Evolutionary conservation across 2,329 filamentous ascomycete species (phyloP).

Genomic region (Neopestalotiopsis clavispora): DNA sequence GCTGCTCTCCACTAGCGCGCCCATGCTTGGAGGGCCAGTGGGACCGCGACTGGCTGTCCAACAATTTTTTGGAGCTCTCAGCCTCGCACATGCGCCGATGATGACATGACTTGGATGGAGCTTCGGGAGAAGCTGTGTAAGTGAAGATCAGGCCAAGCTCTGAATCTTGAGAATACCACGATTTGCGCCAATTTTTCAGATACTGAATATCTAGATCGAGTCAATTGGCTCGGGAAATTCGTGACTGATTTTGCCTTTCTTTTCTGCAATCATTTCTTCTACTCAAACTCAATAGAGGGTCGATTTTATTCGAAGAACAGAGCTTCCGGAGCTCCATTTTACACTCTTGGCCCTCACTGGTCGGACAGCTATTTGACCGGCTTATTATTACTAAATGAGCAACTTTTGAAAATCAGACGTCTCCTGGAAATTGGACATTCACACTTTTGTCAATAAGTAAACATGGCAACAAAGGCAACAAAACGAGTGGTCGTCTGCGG

Average conservation of each 20-base stretch:
- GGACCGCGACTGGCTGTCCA: not conserved
- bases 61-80: constrained; percentile 17
- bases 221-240: not conserved
- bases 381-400: not conserved
- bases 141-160: not conserved
- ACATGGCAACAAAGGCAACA: constrained; percentile 50
- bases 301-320: not conserved
- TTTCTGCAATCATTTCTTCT: not conserved
- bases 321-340: not conserved
- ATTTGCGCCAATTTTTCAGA: not conserved
- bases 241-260: not conserved
- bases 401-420: not conserved
- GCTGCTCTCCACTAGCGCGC: not conserved
- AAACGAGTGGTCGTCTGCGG: constrained; percentile 91
- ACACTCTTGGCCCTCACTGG: not conserved
- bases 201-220: not conserved
- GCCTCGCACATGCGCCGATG: constrained; percentile 31
- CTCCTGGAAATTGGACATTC: too few species aligned
- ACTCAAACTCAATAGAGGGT: not conserved
- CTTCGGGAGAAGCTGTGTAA: constrained; percentile 11
- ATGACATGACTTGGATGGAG: constrained; percentile 24
- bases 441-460: not conserved
- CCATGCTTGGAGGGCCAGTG: not conserved
- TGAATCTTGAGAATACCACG: not conserved
- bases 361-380: not conserved